Base-by-base conservation (phyloP, 192 early-diverging fungal genomes). In the Entophlyctis luteolus region DNA sequence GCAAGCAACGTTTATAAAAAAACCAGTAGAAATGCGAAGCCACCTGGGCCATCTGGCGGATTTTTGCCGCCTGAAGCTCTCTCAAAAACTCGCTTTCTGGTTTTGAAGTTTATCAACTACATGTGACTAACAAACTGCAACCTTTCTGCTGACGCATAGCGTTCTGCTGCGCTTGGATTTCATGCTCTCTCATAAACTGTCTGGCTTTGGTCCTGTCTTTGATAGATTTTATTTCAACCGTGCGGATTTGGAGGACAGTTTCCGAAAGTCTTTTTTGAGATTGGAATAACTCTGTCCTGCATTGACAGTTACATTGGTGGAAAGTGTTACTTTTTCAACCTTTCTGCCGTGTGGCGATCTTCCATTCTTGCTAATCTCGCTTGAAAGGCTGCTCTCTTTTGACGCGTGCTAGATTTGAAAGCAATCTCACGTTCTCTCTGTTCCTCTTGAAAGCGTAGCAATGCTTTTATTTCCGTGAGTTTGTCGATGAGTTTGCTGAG, bases 361-460 rank as follows among this genome's bases (percentile, higher is more conserved):
- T 68, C 67, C 55, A 68, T 32, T 23, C 55, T 52, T 25, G 47
- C 38, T 8, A 46, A 49, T 12, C 67, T 18, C 34, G 32, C 48
- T 34, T 68, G 67, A 56, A 68, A 68, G 2, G 67, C 67, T 27
- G 38, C 38, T 5, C 67, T 4, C 55, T 68, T 68, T 37, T 68
- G 67, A 2, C 67, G 4, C 38, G 38, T 59, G n/a, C 6, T 16
- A 14, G 55, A 29, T 56, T 68, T 68, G 67, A 68, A 59, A 3
- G 38, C 67, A 22, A 16, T 29, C 25, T 68, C 67, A 12, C 33
- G 6, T 5, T 68, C 67, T 20, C 53, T 10, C 28, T 37, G 39
- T 1, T 68, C 67, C 29, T 68, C 67, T 45, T 59, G 57, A 47
- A 68, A 68, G 14, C 67, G 29, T 27, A 68, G 39, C 33, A 58